Base-by-base conservation (phyloP, 768 basidiomycete species). In the Leccinum fibrillosum region DNA sequence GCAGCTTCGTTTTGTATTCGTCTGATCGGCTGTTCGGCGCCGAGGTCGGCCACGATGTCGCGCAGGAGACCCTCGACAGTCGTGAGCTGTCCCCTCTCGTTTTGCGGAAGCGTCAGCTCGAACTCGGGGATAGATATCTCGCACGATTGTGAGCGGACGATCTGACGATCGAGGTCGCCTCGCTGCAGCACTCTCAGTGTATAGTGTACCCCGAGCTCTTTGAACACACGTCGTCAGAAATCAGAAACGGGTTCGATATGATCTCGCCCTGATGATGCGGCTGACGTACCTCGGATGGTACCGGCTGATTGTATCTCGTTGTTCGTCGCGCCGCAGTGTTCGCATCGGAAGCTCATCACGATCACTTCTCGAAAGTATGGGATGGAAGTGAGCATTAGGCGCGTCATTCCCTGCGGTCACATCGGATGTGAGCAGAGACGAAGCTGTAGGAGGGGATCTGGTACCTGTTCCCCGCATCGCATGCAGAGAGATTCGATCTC, bases 241-340 rank as follows among this genome's bases (percentile, higher is more conserved):
- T 2, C 26, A 26, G 26, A 26, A 26, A 7, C 9, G 37, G 7
- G 8, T 26, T 23, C 15, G 26, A 26, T 4, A 5, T 23, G 23
- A 15, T 32, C 34, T 32, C 34, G 12, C 15, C 12, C 3, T 28
- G 15, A 12, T 5, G 15, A 19, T 8, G 32, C 23, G 5, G 21
- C 12, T 15, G n/a, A 44, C 88, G 64, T 66, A 92, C 95, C 85
- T 80, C 90, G 82, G 55, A 96, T 94, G 52, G 80, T 71, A 6
- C 91, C 90, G 0, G 97, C 97, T 8, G 91, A 85, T 66, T 98
- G 94, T 48, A 96, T 88, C 75, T 98, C 96, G 71, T 96, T 99
- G 74, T 99, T 98, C 42, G 80, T 72, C 62, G 80, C 74, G 9
- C 94, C 94, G 66, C 97, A 99, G 67, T 94, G 87, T 57, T 96